A percentile compares a stretch with the other conserved stretches of the same genome.
phyloP scores from a whole-genome alignment of 306 rosid species.

The Malus orientalis region DNA sequence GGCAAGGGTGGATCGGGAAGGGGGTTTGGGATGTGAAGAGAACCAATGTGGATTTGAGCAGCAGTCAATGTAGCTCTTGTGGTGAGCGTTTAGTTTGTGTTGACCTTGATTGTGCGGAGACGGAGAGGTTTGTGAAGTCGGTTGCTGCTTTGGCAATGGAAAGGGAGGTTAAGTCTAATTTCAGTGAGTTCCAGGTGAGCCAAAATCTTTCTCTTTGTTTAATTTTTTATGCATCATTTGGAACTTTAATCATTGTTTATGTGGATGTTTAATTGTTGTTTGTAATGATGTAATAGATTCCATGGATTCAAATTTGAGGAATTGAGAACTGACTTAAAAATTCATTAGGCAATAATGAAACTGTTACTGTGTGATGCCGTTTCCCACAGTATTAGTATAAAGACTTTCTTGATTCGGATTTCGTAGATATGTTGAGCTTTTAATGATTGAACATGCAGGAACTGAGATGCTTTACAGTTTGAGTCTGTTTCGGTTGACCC shows the following conservation, averaged over 20 bases:
- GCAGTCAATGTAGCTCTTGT: constrained; percentile 56
- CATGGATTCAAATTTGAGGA: not conserved
- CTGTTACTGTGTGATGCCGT: not conserved
- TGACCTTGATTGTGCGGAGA: constrained; percentile 63
- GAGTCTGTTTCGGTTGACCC: not conserved
- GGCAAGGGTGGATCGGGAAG: constrained; percentile 78
- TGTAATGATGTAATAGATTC: not conserved
- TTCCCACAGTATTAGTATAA: not conserved
- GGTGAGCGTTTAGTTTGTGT: constrained; percentile 57
- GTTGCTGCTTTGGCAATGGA: constrained; percentile 66
- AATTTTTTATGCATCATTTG: not conserved
- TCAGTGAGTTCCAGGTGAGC: constrained; percentile 72
- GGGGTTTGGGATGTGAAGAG: constrained; percentile 64
- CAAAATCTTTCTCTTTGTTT: not conserved
- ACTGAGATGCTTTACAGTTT: not conserved
- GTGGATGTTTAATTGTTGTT: not conserved
- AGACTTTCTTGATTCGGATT: not conserved
- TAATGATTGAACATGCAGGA: not conserved
- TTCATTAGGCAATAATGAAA: not conserved
- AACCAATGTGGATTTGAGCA: constrained; percentile 29
- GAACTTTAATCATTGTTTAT: not conserved
- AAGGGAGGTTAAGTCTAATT: constrained; percentile 62
- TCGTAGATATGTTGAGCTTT: not conserved
- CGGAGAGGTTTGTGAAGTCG: constrained; percentile 55
- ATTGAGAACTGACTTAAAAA: not conserved